These are phyloP conservation scores for Licmophora abbreviata DNA, from an alignment of 108 stramenopile genomes.

Conservation along the genomic window DNA sequence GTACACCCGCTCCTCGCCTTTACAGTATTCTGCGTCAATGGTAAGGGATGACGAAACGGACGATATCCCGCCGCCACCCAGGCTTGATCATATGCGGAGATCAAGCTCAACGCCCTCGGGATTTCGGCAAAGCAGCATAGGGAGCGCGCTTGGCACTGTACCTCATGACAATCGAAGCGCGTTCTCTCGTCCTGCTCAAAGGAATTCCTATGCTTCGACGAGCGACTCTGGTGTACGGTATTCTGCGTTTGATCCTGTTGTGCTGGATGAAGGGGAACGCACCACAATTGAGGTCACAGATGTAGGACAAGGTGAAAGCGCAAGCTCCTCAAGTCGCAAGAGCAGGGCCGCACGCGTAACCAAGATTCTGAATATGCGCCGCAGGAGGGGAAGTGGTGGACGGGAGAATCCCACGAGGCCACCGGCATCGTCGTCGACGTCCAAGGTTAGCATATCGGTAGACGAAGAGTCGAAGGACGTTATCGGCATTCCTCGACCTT, in stretches of 20 bases:
- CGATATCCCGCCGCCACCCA: constrained; percentile 16
- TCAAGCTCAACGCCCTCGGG: constrained; percentile 26
- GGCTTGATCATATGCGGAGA: constrained; percentile 19
- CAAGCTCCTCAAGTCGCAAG: too few species aligned
- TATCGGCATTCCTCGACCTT: too few species aligned
- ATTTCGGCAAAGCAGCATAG: constrained; percentile 3
- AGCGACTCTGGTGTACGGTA: constrained; percentile 5
- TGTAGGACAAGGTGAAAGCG: constrained; percentile 6
- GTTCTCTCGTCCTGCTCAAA: constrained; percentile 11
- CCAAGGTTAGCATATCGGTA: not conserved
- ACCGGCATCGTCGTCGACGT: constrained; percentile 12
- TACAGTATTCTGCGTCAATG: constrained; percentile 10
- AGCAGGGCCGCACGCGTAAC: too few species aligned
- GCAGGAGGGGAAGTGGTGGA: constrained; percentile 7
- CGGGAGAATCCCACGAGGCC: constrained; percentile 20
- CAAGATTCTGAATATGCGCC: not conserved
- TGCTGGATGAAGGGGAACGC: constrained; percentile 13
- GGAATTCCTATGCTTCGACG: constrained; percentile 9
- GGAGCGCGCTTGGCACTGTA: constrained; percentile 17
- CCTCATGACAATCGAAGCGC: constrained; percentile 18
- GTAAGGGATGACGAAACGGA: not conserved
- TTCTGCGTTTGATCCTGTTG: constrained; percentile 19
- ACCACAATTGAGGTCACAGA: constrained; percentile 27
- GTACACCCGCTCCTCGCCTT: constrained; percentile 23
- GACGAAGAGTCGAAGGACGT: too few species aligned